Percentiles rank a stretch among this genome's conserved stretches.
Evolutionary conservation across 352 stramenopile species (phyloP).

Genomic region (Pythium scleroteichum): DNA sequence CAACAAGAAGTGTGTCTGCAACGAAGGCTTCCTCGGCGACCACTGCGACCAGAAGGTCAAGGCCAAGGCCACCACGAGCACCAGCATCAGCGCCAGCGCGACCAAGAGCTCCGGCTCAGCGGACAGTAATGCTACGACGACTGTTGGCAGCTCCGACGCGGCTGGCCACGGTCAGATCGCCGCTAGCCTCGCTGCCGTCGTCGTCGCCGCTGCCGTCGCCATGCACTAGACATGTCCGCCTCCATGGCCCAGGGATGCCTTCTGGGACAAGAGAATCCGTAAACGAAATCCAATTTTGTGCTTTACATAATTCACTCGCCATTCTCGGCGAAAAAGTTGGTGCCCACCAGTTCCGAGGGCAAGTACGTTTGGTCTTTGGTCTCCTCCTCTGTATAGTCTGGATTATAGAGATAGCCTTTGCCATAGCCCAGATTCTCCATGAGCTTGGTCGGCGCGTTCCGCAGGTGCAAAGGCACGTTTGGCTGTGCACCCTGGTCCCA

Average conservation of each 20-base stretch:
- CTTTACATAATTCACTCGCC: slow-evolving; percentile 20
- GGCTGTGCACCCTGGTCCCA: slow-evolving; percentile 57
- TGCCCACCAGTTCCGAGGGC: slow-evolving; percentile 60
- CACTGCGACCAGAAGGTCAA: slow-evolving; percentile 72
- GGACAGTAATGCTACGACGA: slow-evolving; percentile 2
- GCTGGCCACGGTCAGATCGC: slow-evolving; percentile 1
- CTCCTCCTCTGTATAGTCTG: slow-evolving; percentile 62
- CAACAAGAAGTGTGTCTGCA: slow-evolving; percentile 54
- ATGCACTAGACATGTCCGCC: neutral
- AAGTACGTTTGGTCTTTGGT: slow-evolving; percentile 85
- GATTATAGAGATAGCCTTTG: slow-evolving; percentile 86
- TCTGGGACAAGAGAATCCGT: neutral
- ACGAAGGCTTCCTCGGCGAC: slow-evolving; percentile 58
- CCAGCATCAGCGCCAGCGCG: neutral
- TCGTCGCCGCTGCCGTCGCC: neutral
- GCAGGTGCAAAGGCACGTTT: slow-evolving; percentile 78
- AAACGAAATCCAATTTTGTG: slow-evolving; percentile 7
- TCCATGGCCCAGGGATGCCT: neutral
- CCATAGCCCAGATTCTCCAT: slow-evolving; percentile 81
- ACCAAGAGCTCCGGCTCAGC: slow-evolving; percentile 5
- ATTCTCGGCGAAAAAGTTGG: slow-evolving; percentile 47
- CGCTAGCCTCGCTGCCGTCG: neutral
- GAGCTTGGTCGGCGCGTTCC: slow-evolving; percentile 78
- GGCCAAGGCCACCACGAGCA: slow-evolving; percentile 19
- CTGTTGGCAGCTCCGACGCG: neutral